Conservation (phyloP, 2,329 filamentous ascomycete species). For the Pseudogymnoascus sp. region DNA sequence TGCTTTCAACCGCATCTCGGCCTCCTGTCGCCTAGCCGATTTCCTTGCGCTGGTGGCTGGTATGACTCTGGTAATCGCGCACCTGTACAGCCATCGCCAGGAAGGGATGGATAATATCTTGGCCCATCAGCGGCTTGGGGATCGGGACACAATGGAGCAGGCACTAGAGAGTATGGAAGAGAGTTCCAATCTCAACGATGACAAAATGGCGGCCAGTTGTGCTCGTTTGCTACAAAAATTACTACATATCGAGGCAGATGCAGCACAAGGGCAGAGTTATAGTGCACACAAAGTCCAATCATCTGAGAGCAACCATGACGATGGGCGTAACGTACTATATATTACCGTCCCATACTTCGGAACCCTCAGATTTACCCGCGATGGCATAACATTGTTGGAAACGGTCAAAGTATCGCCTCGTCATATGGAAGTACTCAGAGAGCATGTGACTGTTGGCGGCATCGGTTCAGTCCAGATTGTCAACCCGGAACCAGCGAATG, state of each 20-base stretch:
- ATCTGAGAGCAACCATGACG: conserved; percentile 9
- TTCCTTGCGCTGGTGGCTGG: conserved; percentile 34
- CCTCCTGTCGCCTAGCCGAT: conserved; percentile 32
- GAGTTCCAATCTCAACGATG: conserved; percentile 25
- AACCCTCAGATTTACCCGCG: conserved; percentile 27
- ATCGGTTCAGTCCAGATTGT: not conserved
- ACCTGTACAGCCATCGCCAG: conserved; percentile 29
- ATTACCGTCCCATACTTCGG: conserved; percentile 28
- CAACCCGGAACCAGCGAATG: not conserved
- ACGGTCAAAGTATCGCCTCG: not conserved
- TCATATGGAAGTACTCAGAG: not conserved
- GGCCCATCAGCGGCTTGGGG: conserved; percentile 33
- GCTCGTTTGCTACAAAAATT: conserved; percentile 28
- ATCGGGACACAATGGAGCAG: conserved; percentile 35
- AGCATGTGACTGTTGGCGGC: not conserved
- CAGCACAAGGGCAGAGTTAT: conserved; percentile 17
- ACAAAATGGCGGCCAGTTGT: conserved; percentile 28
- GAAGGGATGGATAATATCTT: conserved; percentile 25
- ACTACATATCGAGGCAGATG: conserved; percentile 30
- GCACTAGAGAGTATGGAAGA: conserved; percentile 30
- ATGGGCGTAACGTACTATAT: conserved; percentile 10
- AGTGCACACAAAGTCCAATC: conserved; percentile 7
- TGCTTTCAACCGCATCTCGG: conserved; percentile 25
- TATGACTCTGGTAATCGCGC: conserved; percentile 33
- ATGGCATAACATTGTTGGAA: conserved; percentile 11